phyloP scores from a whole-genome alignment of 768 basidiomycete genomes.

The Saitozyma podzolica region DNA sequence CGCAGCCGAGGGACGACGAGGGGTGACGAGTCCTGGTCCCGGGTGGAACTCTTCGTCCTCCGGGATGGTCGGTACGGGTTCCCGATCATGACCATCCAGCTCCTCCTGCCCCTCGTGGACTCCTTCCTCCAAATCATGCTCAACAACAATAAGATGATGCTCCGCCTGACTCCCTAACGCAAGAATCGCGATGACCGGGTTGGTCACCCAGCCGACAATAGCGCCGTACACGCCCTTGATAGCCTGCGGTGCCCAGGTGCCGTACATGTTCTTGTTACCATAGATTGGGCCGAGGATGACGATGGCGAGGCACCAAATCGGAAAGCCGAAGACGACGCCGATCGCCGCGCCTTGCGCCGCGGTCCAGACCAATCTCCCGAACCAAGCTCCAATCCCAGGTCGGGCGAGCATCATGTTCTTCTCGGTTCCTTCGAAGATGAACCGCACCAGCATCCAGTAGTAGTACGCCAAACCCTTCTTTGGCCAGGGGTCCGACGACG shows the following conservation, averaged over 20 bases:
- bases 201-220: slow-evolving; percentile 50
- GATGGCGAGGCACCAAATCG: slow-evolving; percentile 49
- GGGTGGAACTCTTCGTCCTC: slow-evolving; percentile 16
- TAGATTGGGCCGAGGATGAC: slow-evolving; percentile 51
- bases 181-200: slow-evolving; percentile 49
- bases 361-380: slow-evolving; percentile 40
- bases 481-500: not conserved
- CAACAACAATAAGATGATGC: slow-evolving; percentile 46
- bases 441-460: slow-evolving; percentile 46
- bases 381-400: slow-evolving; percentile 17
- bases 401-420: slow-evolving; percentile 43
- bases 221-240: slow-evolving; percentile 51
- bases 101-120: slow-evolving; percentile 19
- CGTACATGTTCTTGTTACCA: slow-evolving; percentile 38
- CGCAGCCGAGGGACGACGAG: slow-evolving; percentile 1
- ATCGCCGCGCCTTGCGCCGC: slow-evolving; percentile 46
- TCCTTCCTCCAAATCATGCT: slow-evolving; percentile 15
- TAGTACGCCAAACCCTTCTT: slow-evolving; percentile 29
- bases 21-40: not conserved
- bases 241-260: slow-evolving; percentile 48
- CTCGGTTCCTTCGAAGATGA: slow-evolving; percentile 52
- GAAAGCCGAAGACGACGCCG: slow-evolving; percentile 49
- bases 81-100: slow-evolving; percentile 5
- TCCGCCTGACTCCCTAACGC: slow-evolving; percentile 52
- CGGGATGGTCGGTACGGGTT: slow-evolving; percentile 5